Evolutionary conservation across 495 filamentous ascomycete species (phyloP), one percentile per base, ranked within the genome.

Genomic region (Annulohypoxylon moriforme): DNA sequence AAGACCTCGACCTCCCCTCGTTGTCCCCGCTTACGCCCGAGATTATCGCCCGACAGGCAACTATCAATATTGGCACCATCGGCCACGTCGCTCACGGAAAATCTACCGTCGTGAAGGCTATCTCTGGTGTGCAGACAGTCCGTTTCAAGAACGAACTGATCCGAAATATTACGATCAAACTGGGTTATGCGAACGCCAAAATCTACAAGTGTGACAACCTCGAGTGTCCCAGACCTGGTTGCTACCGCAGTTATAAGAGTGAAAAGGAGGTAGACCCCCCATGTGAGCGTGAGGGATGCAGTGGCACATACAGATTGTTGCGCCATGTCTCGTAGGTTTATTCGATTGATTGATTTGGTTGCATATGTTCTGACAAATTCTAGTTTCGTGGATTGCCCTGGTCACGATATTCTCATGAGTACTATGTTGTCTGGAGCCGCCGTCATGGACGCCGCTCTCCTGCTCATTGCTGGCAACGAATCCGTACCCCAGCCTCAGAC

Each of bases 381-480:
- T 69, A 94, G 90, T 14, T 99, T 99, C 80, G 96, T 99, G 64
- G 96, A 99, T 81, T 99, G 96, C 87, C 96, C 96, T 36, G 96
- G 96, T 81, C 96, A 99, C 91, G 96, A 99, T 83, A 99, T 99
- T 93, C 94, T 99, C 77, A 99, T 99, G 96, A 97, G 94, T 82
- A 99, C 96, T 66, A 99, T 98, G 96, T 90, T 98, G 83, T 99
- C 96, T 78, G 96, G 96, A 77, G 96, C 96, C 75, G 96, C 96
- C 46, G 96, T 99, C 86, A 99, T 99, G 96, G 96, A 99, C 81
- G 96, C 96, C 55, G 96, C 96, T 33, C 87, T 99, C 31, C 89
- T 99, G 31, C 86, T 99, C 44, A 98, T 99, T 78, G 96, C 96
- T 67, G 96, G 96, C 84, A 99, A 99, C 85, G 96, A 99, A 92